A percentile compares a stretch with the other conserved stretches of the same genome.
Evolutionary conservation across 176 grass and related monocot genomes (phyloP).

Genomic region (Neostapfia colusana): DNA sequence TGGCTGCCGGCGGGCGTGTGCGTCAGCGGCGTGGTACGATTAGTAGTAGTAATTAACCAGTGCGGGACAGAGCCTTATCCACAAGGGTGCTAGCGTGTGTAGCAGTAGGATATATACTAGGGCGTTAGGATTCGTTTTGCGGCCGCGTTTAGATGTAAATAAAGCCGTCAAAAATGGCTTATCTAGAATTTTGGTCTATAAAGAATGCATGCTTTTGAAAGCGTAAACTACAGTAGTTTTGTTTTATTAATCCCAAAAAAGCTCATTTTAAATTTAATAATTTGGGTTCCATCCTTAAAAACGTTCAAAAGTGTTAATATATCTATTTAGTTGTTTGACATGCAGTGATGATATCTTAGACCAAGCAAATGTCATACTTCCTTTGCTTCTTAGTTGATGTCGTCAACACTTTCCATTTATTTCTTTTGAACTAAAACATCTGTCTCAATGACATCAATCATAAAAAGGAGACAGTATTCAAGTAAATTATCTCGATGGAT

Average conservation of each 20-base stretch:
- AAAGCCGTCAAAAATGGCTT: neutral
- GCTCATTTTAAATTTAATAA: no score
- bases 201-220: neutral
- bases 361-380: neutral
- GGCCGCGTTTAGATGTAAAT: conserved; percentile 28
- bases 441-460: no score
- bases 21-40: conserved; percentile 25
- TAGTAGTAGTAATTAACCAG: conserved; percentile 31
- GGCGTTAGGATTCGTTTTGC: conserved; percentile 35
- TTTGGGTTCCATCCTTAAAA: no score
- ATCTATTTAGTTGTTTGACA: neutral
- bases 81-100: conserved; percentile 3
- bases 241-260: neutral
- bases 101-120: conserved; percentile 28
- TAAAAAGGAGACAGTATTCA: neutral
- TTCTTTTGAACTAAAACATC: no score
- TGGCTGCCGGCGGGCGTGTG: neutral
- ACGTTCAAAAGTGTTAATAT: no score
- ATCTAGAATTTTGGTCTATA: neutral
- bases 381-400: no score
- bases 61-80: conserved; percentile 36
- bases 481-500: neutral
- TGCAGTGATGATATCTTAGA: neutral
- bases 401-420: no score
- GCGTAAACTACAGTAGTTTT: neutral